Evolutionary conservation across 1,139 yeast species (phyloP).

Genomic region (Hemisphaericaspora xylanilytica): DNA sequence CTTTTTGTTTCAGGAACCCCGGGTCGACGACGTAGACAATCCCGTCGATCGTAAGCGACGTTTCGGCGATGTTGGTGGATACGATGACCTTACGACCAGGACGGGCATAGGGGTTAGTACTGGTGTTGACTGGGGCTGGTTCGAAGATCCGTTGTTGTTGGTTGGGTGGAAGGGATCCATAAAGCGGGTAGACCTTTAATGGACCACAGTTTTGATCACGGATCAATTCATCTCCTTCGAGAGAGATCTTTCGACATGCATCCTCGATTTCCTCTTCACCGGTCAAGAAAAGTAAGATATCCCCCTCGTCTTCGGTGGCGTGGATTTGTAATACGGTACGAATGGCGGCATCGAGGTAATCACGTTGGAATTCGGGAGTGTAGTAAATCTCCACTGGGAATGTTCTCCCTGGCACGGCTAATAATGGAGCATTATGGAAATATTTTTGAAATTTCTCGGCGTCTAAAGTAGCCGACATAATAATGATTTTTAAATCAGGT

Average conservation of each 20-base stretch:
- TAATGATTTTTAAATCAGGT: conserved; percentile 84
- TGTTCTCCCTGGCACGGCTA: conserved; percentile 98
- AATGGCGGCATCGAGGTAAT: conserved; percentile 90
- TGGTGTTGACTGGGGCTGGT: conserved; percentile 70
- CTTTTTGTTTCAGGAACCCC: conserved; percentile 95
- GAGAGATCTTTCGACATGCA: conserved; percentile 81
- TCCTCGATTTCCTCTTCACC: conserved; percentile 99
- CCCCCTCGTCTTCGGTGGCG: conserved; percentile 95
- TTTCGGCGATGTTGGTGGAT: conserved; percentile 97
- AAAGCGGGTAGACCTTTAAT: conserved; percentile 81
- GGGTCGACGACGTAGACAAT: conserved; percentile 97
- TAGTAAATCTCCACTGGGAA: conserved; percentile 96
- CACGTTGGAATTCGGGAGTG: conserved; percentile 95
- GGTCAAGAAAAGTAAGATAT: conserved; percentile 80
- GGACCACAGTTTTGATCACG: conserved; percentile 93
- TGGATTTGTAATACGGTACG: conserved; percentile 94
- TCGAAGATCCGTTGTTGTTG: conserved; percentile 93
- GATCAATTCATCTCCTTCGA: conserved; percentile 84
- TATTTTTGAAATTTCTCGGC: conserved; percentile 93
- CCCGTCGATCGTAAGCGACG: conserved; percentile 96
- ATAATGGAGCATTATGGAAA: conserved; percentile 86
- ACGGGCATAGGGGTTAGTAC: conserved; percentile 62
- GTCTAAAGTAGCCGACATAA: conserved; percentile 97
- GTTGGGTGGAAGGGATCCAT: conserved; percentile 94
- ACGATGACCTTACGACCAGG: conserved; percentile 93